These are phyloP conservation scores for Penicillium flavigenum DNA, from an alignment of 495 filamentous ascomycete species.

Conservation along the genomic window DNA sequence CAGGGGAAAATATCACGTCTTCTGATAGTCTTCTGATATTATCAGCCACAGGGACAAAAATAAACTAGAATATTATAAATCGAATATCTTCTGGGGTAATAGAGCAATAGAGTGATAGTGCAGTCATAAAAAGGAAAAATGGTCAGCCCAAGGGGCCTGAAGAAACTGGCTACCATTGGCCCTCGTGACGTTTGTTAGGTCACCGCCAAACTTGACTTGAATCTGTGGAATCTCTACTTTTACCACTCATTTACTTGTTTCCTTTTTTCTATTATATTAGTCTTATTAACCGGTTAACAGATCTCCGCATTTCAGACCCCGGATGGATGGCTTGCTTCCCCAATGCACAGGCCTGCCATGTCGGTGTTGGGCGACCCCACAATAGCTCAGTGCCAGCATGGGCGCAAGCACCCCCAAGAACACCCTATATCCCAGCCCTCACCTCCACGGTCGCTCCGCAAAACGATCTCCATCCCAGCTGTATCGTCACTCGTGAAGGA, in stretches of 20 bases:
- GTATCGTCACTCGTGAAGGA: slow-evolving; percentile 39
- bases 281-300: not conserved
- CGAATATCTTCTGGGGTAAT: not conserved
- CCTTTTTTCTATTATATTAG: not conserved
- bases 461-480: slow-evolving; percentile 34
- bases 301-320: slow-evolving; percentile 6
- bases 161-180: not conserved
- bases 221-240: not conserved
- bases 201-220: slow-evolving; percentile 2
- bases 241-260: not conserved
- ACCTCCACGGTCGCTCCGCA: slow-evolving; percentile 25
- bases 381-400: slow-evolving; percentile 32
- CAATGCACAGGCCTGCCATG: slow-evolving; percentile 34
- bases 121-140: not conserved
- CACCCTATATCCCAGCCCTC: slow-evolving; percentile 5
- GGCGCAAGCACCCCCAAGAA: slow-evolving; percentile 18
- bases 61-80: not conserved
- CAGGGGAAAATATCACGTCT: slow-evolving; percentile 1
- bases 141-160: not conserved
- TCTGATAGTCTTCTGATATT: not conserved
- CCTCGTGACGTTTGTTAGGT: slow-evolving; percentile 27
- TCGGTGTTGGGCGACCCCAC: slow-evolving; percentile 38
- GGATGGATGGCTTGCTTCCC: slow-evolving; percentile 28
- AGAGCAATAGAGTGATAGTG: not conserved
- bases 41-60: not conserved